Base-by-base conservation (phyloP, 768 basidiomycete genomes). In the Lentinula sp. region DNA sequence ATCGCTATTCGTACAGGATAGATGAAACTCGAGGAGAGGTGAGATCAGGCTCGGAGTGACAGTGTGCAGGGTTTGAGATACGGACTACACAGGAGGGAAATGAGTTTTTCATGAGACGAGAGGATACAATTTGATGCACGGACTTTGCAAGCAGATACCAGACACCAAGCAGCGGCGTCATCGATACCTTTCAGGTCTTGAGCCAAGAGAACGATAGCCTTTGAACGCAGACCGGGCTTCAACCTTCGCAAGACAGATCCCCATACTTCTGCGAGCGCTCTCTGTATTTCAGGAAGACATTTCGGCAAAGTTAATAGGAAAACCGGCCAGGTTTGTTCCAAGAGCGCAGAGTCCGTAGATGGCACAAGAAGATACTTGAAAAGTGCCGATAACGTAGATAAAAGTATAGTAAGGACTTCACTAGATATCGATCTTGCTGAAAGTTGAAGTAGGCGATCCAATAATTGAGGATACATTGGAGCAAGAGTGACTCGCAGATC, bases 261-360 rank as follows among this genome's bases (percentile, higher is more conserved):
- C 95, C 93, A 97, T 3, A 93, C 91, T 68, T 97, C 93, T 0
- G 92, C 88, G 9, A 90, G 80, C 1, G 89, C 85, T 28, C 89
- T 76, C 67, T 89, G 89, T 2, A 92, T 81, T 61, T 94, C 90
- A 0, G 84, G 80, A 59, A 81, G 74, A 69, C 89, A 91, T 61
- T 76, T 80, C 3, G 81, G 80, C 8, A 93, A 69, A 1, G 79
- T 74, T 0, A 70, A 67, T 28, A 77, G 75, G 43, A 93, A 72
- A 32, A 72, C 66, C 5, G 70, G 59, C 91, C 91, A 93, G 2
- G 89, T 86, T 46, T 78, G 74, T 46, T 81, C 76, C 28, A 89
- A 68, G 4, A 85, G 75, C 34, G 82, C 75, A n/a, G 70, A 18
- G 50, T 76, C 75, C n/a, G 80, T 78, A 0, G 82, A 79, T 0